A percentile compares a stretch with the other conserved stretches of the same genome.
Conservation (phyloP, 2,329 filamentous ascomycete species). For the Apiospora saccharicola region DNA sequence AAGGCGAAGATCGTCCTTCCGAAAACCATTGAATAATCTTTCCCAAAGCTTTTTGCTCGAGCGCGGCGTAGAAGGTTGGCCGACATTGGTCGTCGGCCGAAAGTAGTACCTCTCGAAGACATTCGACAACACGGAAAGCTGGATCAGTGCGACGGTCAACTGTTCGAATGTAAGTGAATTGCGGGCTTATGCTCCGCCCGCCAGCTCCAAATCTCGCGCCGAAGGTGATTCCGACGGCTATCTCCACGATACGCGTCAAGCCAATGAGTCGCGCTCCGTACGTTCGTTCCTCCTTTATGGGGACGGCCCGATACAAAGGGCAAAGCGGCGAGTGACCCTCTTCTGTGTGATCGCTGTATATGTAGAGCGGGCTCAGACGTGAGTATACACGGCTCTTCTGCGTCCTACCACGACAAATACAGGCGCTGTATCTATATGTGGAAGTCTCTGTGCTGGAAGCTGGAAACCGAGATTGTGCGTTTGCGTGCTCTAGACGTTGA, state of each 20-base stretch:
- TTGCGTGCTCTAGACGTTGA: not conserved
- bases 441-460: not conserved
- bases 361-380: not conserved
- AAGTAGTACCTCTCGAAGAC: not conserved
- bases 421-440: not conserved
- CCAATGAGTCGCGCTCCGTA: not conserved
- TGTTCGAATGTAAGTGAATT: conserved; percentile 28
- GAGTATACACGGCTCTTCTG: not conserved
- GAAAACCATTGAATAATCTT: not conserved
- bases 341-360: not conserved
- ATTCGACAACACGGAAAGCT: not conserved
- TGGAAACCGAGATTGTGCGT: not conserved
- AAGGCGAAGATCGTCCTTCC: not conserved
- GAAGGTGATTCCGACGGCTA: conserved; percentile 27
- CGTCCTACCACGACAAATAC: not conserved
- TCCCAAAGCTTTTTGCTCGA: not conserved
- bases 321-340: not conserved
- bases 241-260: conserved; percentile 4
- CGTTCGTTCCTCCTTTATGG: not conserved
- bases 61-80: not conserved
- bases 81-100: too few relatives aligned
- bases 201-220: conserved; percentile 23
- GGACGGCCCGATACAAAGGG: too few relatives aligned
- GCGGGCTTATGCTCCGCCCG: conserved; percentile 26
- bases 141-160: not conserved